Evolutionary conservation across 371 early-diverging fungal genomes (phyloP).

Genomic region (Mucor velutinosus): DNA sequence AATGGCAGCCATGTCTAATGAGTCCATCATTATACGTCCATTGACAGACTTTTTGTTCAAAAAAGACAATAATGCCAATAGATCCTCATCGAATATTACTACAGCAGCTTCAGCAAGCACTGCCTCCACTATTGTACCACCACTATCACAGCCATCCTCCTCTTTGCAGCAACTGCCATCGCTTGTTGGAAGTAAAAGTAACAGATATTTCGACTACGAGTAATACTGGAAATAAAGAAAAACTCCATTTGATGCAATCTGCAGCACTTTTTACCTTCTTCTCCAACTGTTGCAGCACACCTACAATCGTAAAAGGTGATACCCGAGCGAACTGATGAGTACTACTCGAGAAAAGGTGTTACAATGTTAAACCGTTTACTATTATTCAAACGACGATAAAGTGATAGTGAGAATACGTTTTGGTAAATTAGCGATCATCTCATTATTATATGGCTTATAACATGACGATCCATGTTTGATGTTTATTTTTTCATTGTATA

Average conservation of each 20-base stretch:
- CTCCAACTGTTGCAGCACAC: neutral
- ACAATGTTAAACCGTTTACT: neutral
- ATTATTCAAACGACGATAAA: neutral
- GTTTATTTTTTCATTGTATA: neutral
- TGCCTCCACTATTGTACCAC: neutral
- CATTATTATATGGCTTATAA: neutral
- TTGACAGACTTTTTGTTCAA: constrained; percentile 36
- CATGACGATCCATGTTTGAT: neutral
- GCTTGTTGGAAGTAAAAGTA: neutral
- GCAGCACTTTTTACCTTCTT: neutral
- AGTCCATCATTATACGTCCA: constrained; percentile 32
- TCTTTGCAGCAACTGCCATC: neutral
- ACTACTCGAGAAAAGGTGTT: neutral
- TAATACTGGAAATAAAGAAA: neutral
- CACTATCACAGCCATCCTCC: neutral
- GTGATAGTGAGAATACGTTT: neutral
- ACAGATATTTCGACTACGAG: neutral
- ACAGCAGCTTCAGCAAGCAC: neutral
- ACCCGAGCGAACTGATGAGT: constrained; percentile 1
- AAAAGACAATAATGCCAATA: neutral
- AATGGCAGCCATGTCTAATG: neutral
- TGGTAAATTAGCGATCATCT: constrained; percentile 1
- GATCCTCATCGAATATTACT: neutral
- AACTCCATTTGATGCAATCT: neutral
- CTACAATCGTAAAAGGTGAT: neutral